A percentile compares a stretch with the other conserved stretches of the same genome.
phyloP scores from a whole-genome alignment of 169 alveolate genomes.

The Plasmodium sp. region DNA sequence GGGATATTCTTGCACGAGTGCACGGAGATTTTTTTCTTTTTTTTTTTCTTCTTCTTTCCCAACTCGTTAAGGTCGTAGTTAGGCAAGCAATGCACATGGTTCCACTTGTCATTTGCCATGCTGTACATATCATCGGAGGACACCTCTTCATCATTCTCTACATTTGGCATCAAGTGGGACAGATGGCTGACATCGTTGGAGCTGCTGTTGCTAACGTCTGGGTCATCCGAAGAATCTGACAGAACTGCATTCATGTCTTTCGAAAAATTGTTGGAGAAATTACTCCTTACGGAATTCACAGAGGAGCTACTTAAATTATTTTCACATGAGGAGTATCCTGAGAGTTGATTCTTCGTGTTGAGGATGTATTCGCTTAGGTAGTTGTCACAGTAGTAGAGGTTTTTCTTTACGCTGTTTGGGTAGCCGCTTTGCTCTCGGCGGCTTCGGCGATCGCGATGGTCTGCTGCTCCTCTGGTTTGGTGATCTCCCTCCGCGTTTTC shows the following conservation, averaged over 20 bases:
- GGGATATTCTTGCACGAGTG: conserved; percentile 51
- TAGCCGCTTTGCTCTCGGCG: background rate
- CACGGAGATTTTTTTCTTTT: conserved; percentile 39
- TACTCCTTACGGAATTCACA: conserved; percentile 28
- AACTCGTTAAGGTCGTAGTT: conserved; percentile 12
- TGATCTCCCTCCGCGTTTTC: background rate
- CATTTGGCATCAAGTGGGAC: background rate
- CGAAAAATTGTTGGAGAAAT: background rate
- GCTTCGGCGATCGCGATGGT: too few species aligned
- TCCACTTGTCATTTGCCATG: conserved; percentile 40
- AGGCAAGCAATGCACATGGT: conserved; percentile 27
- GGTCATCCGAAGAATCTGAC: conserved; percentile 7
- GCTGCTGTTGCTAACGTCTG: conserved; percentile 18
- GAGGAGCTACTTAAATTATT: conserved; percentile 51
- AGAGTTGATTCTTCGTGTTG: background rate
- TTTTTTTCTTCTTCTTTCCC: conserved; percentile 26
- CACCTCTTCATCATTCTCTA: background rate
- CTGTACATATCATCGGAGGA: conserved; percentile 27
- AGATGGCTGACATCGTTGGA: conserved; percentile 8
- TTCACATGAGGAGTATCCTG: conserved; percentile 29
- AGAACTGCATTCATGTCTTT: background rate
- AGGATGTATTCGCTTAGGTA: conserved; percentile 26
- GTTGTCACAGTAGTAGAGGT: conserved; percentile 16
- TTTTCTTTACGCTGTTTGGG: background rate
- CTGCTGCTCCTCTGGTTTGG: background rate